Evolutionary conservation across 2,329 filamentous ascomycete genomes (phyloP), one percentile per base, ranked within the genome.

Genomic region (Paecilomyces variotii): DNA sequence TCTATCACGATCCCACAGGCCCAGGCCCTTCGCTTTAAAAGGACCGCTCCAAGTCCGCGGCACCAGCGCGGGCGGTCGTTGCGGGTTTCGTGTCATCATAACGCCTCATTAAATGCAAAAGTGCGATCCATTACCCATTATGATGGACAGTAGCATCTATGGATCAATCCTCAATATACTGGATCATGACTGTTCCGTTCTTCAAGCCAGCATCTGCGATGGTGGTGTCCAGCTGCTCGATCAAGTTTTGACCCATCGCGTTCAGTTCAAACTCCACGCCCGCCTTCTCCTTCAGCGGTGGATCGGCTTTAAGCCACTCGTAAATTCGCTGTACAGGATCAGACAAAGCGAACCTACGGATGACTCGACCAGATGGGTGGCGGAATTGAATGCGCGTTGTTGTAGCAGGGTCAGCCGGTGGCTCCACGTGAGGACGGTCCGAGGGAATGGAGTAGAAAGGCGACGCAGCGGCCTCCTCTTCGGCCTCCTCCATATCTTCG

Each of bases 111-210:
- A 52, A 28, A 49, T 51, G 39, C 55, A 56, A 50, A 19, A 24
- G 6, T 25, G n/a, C n/a, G 26, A n/a, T 27, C 32, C 55, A 52
- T 26, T 52, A 26, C 39, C 39, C 3, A 28, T 7, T 14, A 24
- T 26, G 24, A 26, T 28, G 24, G 24, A 10, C 24, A 52, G 24
- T 26, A 28, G 50, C 50, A 52, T 65, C 39, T 45, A 24, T 45
- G 12, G 39, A 19, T 45, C 70, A 78, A 10, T 83, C 80, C 72
- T 90, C 87, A 59, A 89, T 75, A 69, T 91, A 95, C 73, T 97
- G 94, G 65, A 99, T 87, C 90, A 97, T 97, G 6, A 99, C 88
- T 0, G 91, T 96, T 2, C 89, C 91, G 69, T 95, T 93, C 79
- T 94, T 96, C 66, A 99, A 75, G 0, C 92, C 91, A 0, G 88